A percentile compares a stretch with the other conserved stretches of the same genome.
These are phyloP conservation scores for Podaxis pistillaris DNA, from an alignment of 768 basidiomycete species.

Conservation along the genomic window DNA sequence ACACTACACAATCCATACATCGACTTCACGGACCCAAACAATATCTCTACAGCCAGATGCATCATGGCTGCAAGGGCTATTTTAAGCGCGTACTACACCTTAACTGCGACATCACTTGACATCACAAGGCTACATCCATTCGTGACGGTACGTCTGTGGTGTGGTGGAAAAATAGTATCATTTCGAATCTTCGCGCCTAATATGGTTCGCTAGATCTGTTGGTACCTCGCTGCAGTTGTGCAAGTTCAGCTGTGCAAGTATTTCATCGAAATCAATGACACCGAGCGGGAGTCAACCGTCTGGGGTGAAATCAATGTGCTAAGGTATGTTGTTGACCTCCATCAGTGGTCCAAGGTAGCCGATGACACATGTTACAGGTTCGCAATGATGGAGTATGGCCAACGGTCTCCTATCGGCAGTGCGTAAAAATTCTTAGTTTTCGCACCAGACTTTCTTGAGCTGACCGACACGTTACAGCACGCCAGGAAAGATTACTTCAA, in stretches of 20 bases:
- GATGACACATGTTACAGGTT: slow-evolving; percentile 42
- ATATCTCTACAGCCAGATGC: slow-evolving; percentile 70
- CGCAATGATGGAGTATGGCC: slow-evolving; percentile 82
- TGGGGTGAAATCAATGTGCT: slow-evolving; percentile 89
- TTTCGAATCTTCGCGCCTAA: slow-evolving; percentile 15
- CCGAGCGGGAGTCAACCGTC: slow-evolving; percentile 67
- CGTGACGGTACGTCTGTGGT: slow-evolving; percentile 55
- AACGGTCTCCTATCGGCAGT: slow-evolving; percentile 82
- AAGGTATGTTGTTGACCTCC: slow-evolving; percentile 42
- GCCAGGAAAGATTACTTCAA: slow-evolving; percentile 80
- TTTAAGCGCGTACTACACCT: slow-evolving; percentile 68
- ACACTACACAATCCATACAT: slow-evolving; percentile 85
- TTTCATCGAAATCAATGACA: slow-evolving; percentile 80
- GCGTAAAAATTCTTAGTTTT: slow-evolving; percentile 27
- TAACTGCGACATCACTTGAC: slow-evolving; percentile 82
- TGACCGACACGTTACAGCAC: slow-evolving; percentile 41
- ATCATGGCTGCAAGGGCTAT: slow-evolving; percentile 74
- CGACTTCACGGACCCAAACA: slow-evolving; percentile 65
- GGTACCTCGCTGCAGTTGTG: slow-evolving; percentile 88
- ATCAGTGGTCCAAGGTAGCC: background rate
- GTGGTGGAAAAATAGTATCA: slow-evolving; percentile 6
- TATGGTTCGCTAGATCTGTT: slow-evolving; percentile 62
- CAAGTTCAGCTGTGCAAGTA: slow-evolving; percentile 86
- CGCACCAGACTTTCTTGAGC: slow-evolving; percentile 4
- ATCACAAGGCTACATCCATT: slow-evolving; percentile 80